phyloP scores from a whole-genome alignment of 352 stramenopile genomes.

The Phytophthora lateralis region DNA sequence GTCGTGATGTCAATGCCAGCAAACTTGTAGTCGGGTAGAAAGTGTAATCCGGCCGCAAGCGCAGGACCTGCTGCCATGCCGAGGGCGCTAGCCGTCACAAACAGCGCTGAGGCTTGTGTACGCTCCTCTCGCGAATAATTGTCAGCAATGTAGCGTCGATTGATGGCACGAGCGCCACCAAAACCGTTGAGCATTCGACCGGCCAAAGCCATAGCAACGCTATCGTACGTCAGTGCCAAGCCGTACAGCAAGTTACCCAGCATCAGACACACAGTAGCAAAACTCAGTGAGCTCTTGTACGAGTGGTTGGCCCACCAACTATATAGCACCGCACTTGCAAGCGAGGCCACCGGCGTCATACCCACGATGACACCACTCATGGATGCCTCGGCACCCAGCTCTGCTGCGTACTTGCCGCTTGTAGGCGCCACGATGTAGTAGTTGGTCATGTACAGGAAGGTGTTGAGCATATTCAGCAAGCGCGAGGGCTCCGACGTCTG shows the following conservation, averaged over 20 bases:
- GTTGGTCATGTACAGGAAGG: slow-evolving; percentile 98
- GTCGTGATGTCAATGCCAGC: slow-evolving; percentile 74
- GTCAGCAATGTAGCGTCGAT: slow-evolving; percentile 90
- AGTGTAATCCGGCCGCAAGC: slow-evolving; percentile 67
- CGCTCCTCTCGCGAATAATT: slow-evolving; percentile 90
- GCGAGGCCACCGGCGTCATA: slow-evolving; percentile 96
- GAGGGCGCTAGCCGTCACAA: slow-evolving; percentile 92
- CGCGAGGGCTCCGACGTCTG: slow-evolving; percentile 69
- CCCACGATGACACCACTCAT: slow-evolving; percentile 95
- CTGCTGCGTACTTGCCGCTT: slow-evolving; percentile 90
- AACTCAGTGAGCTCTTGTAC: slow-evolving; percentile 87
- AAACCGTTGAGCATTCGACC: slow-evolving; percentile 94
- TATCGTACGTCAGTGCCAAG: slow-evolving; percentile 78
- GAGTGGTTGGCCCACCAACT: slow-evolving; percentile 94
- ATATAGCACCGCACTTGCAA: slow-evolving; percentile 94
- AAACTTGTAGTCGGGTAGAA: slow-evolving; percentile 70
- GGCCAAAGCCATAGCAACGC: slow-evolving; percentile 87
- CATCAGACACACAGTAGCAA: slow-evolving; percentile 82
- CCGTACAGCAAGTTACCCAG: slow-evolving; percentile 91
- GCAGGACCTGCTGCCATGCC: slow-evolving; percentile 92
- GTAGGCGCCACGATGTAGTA: slow-evolving; percentile 98
- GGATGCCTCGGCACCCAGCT: slow-evolving; percentile 87
- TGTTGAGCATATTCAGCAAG: slow-evolving; percentile 94
- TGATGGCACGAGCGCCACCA: slow-evolving; percentile 91
- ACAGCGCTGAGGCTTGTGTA: slow-evolving; percentile 91